Base-by-base conservation (phyloP, 495 filamentous ascomycete species). In the Hypoxylon trugodes region DNA sequence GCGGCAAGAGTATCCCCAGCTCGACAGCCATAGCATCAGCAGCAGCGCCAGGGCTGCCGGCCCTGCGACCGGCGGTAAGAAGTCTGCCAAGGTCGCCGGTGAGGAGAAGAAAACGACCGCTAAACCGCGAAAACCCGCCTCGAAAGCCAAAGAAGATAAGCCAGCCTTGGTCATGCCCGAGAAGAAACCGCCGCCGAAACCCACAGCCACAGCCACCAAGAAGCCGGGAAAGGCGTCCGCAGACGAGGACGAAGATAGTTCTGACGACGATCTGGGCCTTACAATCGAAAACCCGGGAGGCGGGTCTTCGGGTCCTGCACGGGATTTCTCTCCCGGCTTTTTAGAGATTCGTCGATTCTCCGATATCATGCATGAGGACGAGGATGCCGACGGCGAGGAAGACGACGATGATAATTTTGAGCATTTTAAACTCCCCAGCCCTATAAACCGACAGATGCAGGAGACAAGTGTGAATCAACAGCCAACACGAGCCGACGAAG, bases 261-360 rank as follows among this genome's bases (percentile, higher is more conserved):
- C 76, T 8, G 78, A 77, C 35, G 79, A 80, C 43, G 78, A 79
- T 52, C 64, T 70, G n/a, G 73, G 71, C 1, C 71, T 82, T 22
- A 72, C 71, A n/a, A 71, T 82, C 33, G 79, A 82, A 51, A 78
- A 77, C 47, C 79, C 79, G 0, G 77, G 71, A 32, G 78, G 74
- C 51, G 67, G 72, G 30, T 67, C 70, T 2, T 60, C 72, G 32
- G 66, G 52, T 12, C 48, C 42, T 13, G 72, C 59, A 55, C 60
- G 58, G 8, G 65, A 72, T 36, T 78, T 74, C 53, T 73, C 72
- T 3, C 72, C 75, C 0, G 66, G 73, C n/a, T 69, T 80, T 61
- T 59, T 76, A 18, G 65, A 66, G 8, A 68, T 66, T 26, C 73
- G 77, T 18, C 74, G 73, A 26, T 81, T 80, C 42, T 76, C 74